Base-by-base conservation (phyloP, 345 rosid species). In the Citrus australasica region DNA sequence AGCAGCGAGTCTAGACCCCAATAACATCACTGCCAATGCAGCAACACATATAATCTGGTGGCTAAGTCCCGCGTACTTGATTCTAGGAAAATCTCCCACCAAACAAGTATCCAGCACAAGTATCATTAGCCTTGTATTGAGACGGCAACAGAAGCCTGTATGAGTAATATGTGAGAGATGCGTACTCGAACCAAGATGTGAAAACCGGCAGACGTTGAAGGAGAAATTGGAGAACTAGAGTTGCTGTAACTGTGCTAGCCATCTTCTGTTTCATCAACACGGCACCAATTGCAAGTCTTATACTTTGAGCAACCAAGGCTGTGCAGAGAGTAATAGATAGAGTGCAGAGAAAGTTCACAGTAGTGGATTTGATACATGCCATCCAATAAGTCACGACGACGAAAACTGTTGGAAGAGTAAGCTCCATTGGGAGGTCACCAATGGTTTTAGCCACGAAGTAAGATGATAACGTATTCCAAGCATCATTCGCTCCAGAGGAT, bases 401-500 rank as follows among this genome's bases (percentile, higher is more conserved):
- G 33, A 89, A 95, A 38, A 65, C n/a, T 0, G 86, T 78, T 2
- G 99, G 98, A 53, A 91, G 90, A 46, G 86, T 81, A 22, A 92
- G 93, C 76, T 91, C 96, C 93, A 90, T 83, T 10, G 97, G 98
- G 7, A 95, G 92, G 79, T 94, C 97, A 11, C 89, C 83, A 0
- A 81, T 75, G 4, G 81, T 77, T 37, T 89, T 84, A 4, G 99
- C 87, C 83, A 94, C 77, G 90, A 95, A 92, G 80, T 92, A 93
- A 22, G 99, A 86, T 1, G 98, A 94, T 28, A 94, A 92, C 35
- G 90, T 82, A 79, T 94, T 73, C 78, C 89, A 3, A 96, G 97
- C 99, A 96, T 92, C 38, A 71, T 60, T 1, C 99, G 82, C 73
- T 96, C 97, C 68, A 85, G 86, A 3, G 99, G 99, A 81, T 94